Percentiles rank a stretch among this genome's conserved stretches.
Conservation (phyloP, 495 filamentous ascomycete genomes). For the Penicillium crystallinum region DNA sequence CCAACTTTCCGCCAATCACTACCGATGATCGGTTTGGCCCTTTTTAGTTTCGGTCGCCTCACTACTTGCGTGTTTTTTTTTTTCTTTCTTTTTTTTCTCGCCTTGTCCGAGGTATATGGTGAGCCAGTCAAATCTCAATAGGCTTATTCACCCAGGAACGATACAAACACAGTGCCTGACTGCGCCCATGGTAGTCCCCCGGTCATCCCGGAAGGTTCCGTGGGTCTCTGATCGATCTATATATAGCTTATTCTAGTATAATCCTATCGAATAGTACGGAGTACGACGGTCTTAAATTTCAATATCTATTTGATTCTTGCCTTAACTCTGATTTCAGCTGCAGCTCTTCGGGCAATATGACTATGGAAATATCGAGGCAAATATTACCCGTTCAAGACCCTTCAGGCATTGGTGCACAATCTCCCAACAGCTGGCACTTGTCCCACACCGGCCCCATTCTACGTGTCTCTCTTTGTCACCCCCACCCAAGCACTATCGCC, state of each 20-base stretch:
- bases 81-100: neutral
- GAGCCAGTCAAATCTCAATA: neutral
- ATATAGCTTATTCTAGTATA: neutral
- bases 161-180: neutral
- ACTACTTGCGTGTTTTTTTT: neutral
- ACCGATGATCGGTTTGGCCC: neutral
- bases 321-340: neutral
- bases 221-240: neutral
- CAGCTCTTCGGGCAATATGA: neutral
- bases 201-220: neutral
- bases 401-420: constrained; percentile 5
- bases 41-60: constrained; percentile 1
- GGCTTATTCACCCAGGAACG: neutral
- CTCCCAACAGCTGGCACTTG: neutral
- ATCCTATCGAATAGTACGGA: too few species aligned
- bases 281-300: too few species aligned
- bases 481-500: neutral
- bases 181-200: neutral
- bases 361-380: neutral
- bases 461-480: constrained; percentile 12
- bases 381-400: neutral
- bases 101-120: neutral
- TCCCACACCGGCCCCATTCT: constrained; percentile 15
- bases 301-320: neutral
- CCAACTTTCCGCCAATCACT: neutral